Base-by-base conservation (phyloP, 148 eudicot genomes). In the Arctostaphylos glauca region DNA sequence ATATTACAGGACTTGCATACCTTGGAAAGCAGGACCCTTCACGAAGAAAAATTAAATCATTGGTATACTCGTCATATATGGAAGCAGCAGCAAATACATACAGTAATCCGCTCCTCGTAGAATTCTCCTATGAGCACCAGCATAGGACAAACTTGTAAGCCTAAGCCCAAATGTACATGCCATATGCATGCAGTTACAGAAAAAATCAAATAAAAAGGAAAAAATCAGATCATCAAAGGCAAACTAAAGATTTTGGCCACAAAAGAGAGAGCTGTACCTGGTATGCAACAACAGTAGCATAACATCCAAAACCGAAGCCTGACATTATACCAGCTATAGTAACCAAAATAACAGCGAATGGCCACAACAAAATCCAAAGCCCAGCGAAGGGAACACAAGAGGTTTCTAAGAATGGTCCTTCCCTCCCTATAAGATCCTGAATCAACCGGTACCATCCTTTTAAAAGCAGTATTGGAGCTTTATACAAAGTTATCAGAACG, bases 21-120 rank as follows among this genome's bases (percentile, higher is more conserved):
- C 82, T 86, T 25, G 87, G 87, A 79, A 78, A 83, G 81, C 85
- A 86, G 76, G 87, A 86, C 52, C 87, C 87, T 75, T 86, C 87
- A 14, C 73, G 87, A 75, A 86, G 76, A 77, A 79, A 83, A 43
- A 86, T 80, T 70, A 86, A 80, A 75, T 86, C 87, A 48, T 86
- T 86, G 46, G 83, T 86, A 62, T 82, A 86, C 70, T 86, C 87
- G 38, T 86, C 87, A 83, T 5, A 80, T 16, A 86, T 56, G 15
- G 87, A 79, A 66, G 66, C 68, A 62, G 87, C 62, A 44, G 87
- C 80, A 79, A 86, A 54, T 23, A 82, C 56, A 77, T 79, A 86
- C 43, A 74, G 50, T 53, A 82, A 76, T 71, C 87, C 87, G 58
- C 70, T 80, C 64, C 62, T 72, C 13, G 80, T 82, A 82, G 87